Evolutionary conservation across 2,329 filamentous ascomycete genomes (phyloP).

Genomic region (Septoria petroselini): DNA sequence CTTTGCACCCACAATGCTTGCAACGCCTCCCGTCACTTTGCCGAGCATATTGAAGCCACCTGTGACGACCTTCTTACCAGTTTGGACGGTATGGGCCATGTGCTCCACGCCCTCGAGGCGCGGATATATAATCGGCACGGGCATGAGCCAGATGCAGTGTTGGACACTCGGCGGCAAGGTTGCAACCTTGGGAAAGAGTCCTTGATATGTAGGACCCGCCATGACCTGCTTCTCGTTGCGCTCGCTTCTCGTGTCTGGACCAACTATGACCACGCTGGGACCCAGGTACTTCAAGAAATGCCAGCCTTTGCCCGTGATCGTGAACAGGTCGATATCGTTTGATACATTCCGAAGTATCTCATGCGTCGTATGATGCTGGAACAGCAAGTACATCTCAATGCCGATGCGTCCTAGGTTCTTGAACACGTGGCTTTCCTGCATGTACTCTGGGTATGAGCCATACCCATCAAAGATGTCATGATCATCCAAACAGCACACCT

Average conservation of each 20-base stretch:
- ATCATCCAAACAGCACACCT: conserved; percentile 88
- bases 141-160: conserved; percentile 94
- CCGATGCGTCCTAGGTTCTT: conserved; percentile 96
- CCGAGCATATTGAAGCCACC: conserved; percentile 94
- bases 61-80: conserved; percentile 94
- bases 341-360: conserved; percentile 87
- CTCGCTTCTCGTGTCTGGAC: conserved; percentile 88
- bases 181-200: conserved; percentile 92
- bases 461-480: conserved; percentile 99
- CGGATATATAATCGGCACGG: conserved; percentile 86
- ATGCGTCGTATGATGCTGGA: conserved; percentile 95
- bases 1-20: conserved; percentile 92
- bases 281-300: conserved; percentile 97
- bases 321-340: conserved; percentile 89
- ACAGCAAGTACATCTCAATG: conserved; percentile 95
- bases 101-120: conserved; percentile 88
- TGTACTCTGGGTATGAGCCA: conserved; percentile 94
- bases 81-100: conserved; percentile 84
- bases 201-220: conserved; percentile 94
- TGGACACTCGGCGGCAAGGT: conserved; percentile 88
- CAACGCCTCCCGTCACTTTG: conserved; percentile 91
- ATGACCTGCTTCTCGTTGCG: conserved; percentile 86
- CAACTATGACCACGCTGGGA: conserved; percentile 83
- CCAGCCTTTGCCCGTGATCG: conserved; percentile 95
- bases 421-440: conserved; percentile 97